These are phyloP conservation scores for Lycium barbarum DNA, from an alignment of 257 asterid genomes.

Conservation along the genomic window DNA sequence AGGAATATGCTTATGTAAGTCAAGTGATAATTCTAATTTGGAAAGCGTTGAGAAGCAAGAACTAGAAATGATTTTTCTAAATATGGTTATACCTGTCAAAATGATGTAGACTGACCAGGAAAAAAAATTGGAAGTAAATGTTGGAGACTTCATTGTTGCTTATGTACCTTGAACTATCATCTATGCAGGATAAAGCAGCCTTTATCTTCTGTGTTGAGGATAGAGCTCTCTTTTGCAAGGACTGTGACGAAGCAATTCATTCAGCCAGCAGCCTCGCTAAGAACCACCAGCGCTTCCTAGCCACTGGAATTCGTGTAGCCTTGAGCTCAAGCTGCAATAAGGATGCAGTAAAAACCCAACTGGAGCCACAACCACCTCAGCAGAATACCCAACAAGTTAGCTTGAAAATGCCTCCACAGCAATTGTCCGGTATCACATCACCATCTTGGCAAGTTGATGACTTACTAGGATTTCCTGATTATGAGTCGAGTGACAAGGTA, in stretches of 20 bases:
- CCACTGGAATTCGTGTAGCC: constrained; percentile 96
- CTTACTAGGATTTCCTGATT: constrained; percentile 75
- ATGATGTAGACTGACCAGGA: background rate
- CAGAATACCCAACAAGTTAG: constrained; percentile 46
- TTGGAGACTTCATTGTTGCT: background rate
- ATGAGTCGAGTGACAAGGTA: constrained; percentile 74
- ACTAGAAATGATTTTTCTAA: background rate
- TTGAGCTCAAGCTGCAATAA: constrained; percentile 59
- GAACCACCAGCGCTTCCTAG: constrained; percentile 86
- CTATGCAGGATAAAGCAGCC: constrained; percentile 78
- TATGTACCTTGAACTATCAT: background rate
- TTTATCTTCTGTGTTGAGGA: constrained; percentile 99
- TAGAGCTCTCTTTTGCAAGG: constrained; percentile 92
- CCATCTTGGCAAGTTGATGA: constrained; percentile 87
- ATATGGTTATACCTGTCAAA: background rate
- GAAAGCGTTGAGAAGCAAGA: background rate
- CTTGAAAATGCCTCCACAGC: constrained; percentile 46
- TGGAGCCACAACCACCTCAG: constrained; percentile 74
- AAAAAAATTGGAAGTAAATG: background rate
- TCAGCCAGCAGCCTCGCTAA: constrained; percentile 79
- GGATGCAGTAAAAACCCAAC: constrained; percentile 40
- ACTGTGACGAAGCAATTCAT: constrained; percentile 89
- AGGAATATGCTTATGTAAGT: background rate
- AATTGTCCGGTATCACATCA: constrained; percentile 52
- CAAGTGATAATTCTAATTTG: background rate